Evolutionary conservation across 345 rosid genomes (phyloP).

Genomic region (Citrus trifoliata): DNA sequence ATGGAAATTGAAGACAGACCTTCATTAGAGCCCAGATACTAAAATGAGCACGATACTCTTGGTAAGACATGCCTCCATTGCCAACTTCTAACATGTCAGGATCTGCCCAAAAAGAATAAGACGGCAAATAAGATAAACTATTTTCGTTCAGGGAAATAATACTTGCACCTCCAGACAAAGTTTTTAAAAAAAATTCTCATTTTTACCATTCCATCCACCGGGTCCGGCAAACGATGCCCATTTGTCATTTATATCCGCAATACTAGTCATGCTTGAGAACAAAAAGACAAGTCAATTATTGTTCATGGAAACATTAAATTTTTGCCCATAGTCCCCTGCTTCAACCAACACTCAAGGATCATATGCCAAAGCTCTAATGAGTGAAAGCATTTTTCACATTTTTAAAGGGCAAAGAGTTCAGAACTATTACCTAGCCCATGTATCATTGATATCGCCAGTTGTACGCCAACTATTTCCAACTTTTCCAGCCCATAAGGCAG

Average conservation of each 20-base stretch:
- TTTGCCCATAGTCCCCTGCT: neutral
- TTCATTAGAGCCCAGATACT: constrained; percentile 99
- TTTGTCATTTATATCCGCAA: constrained; percentile 90
- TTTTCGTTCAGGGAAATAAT: neutral
- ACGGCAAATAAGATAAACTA: constrained; percentile 6
- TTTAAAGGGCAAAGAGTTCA: neutral
- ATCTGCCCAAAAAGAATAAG: constrained; percentile 40
- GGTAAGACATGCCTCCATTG: constrained; percentile 89
- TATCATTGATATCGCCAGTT: constrained; percentile 83
- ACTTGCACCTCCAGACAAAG: constrained; percentile 1
- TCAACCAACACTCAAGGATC: neutral
- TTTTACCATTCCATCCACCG: constrained; percentile 98
- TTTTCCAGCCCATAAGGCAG: constrained; percentile 90
- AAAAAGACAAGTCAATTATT: neutral
- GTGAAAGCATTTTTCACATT: neutral
- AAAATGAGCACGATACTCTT: constrained; percentile 88
- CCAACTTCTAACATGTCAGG: constrained; percentile 99
- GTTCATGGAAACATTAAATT: neutral
- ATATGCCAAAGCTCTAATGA: neutral
- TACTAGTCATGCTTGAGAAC: constrained; percentile 74
- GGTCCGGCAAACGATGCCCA: constrained; percentile 99
- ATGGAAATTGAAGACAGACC: constrained; percentile 32
- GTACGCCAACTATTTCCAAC: constrained; percentile 99
- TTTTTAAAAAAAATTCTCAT: neutral
- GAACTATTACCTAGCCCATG: constrained; percentile 86